A percentile compares a stretch with the other conserved stretches of the same genome.
These are phyloP conservation scores for Nelumbo lutea DNA, from an alignment of 164 flowering plant species.

Conservation along the genomic window DNA sequence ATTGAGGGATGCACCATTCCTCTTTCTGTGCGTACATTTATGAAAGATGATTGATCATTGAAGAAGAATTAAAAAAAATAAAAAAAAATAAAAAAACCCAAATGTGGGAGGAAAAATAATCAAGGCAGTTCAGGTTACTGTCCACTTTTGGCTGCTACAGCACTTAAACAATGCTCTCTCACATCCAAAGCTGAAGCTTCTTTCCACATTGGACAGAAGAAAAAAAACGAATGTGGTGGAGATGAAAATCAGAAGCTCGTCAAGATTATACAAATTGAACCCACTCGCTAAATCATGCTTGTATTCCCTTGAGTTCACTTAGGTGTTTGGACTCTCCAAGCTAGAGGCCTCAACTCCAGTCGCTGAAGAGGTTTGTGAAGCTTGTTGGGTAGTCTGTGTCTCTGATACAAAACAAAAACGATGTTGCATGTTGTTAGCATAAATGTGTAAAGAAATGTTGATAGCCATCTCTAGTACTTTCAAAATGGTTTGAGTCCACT, in stretches of 20 bases:
- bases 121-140: constrained; percentile 11
- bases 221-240: constrained; percentile 2
- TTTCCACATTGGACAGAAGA: constrained; percentile 4
- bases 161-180: not conserved
- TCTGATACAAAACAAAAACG: constrained; percentile 21
- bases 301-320: not conserved
- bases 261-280: constrained; percentile 5
- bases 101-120: constrained; percentile 2
- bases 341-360: constrained; percentile 27
- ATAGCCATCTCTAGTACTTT: not conserved
- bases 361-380: constrained; percentile 23
- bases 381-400: constrained; percentile 32
- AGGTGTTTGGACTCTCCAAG: constrained; percentile 36
- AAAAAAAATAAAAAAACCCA: constrained; percentile 10
- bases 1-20: no score
- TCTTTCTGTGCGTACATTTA: no score
- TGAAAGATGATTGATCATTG: not conserved
- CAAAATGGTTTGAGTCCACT: no score
- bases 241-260: not conserved
- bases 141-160: constrained; percentile 19
- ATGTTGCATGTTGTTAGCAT: not conserved
- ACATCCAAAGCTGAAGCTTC: not conserved
- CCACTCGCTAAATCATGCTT: constrained; percentile 2
- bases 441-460: not conserved
- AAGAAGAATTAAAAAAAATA: constrained; percentile 7